A percentile compares a stretch with the other conserved stretches of the same genome.
Conservation (phyloP, 2,329 filamentous ascomycete species). For the Alternaria rosae region DNA sequence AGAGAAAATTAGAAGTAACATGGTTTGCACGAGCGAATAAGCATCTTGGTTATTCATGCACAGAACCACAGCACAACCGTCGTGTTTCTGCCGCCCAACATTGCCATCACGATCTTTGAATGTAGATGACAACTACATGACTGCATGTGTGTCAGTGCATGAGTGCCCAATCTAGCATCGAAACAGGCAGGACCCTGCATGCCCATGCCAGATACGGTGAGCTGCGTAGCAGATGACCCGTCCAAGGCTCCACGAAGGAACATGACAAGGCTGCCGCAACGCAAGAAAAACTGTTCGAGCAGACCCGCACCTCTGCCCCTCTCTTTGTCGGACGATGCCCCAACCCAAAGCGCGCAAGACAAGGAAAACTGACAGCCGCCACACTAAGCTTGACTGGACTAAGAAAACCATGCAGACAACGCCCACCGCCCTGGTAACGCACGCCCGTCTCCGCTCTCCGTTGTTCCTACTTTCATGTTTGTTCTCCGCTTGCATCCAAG, state of each 20-base stretch:
- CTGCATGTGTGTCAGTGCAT: constrained; percentile 4
- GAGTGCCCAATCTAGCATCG: constrained; percentile 5
- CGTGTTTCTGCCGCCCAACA: background rate
- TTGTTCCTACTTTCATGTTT: background rate
- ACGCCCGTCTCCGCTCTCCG: background rate
- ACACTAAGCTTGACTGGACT: background rate
- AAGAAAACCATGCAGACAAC: constrained; percentile 1
- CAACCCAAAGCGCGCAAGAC: background rate
- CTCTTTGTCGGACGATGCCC: background rate
- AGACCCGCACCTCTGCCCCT: background rate
- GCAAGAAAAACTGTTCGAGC: constrained; percentile 3
- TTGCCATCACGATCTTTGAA: background rate
- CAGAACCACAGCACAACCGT: background rate
- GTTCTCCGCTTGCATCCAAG: background rate
- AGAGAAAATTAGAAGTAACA: constrained; percentile 4
- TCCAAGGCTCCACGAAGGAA: background rate
- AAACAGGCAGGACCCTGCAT: constrained; percentile 11
- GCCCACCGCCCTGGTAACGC: background rate
- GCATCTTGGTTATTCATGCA: background rate
- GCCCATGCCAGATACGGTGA: constrained; percentile 4
- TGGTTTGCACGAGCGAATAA: background rate
- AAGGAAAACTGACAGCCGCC: background rate
- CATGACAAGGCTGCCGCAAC: constrained; percentile 5
- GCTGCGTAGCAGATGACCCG: background rate
- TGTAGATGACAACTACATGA: constrained; percentile 1